phyloP scores from a whole-genome alignment of 2,329 filamentous ascomycete genomes.

The Xylaria sp. region DNA sequence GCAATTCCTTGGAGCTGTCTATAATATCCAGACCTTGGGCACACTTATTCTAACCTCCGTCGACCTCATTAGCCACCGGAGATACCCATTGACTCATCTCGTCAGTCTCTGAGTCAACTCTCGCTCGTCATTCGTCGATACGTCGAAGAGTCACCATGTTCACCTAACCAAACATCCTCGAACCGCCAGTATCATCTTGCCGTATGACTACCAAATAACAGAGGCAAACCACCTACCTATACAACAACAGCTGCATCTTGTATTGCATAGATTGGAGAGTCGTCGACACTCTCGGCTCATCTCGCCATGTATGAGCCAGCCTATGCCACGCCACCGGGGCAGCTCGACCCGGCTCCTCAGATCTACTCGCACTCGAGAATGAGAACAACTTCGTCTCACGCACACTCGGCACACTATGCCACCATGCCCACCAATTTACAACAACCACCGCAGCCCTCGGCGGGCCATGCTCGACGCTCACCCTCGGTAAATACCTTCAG shows the following conservation, averaged over 20 bases:
- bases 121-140: conserved; percentile 1
- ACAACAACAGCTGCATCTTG: conserved; percentile 4
- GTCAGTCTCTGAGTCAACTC: not conserved
- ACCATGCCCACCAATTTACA: conserved; percentile 32
- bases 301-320: conserved; percentile 30
- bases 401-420: conserved; percentile 36
- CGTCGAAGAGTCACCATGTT: not conserved
- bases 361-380: conserved; percentile 50
- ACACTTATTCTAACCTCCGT: conserved; percentile 1
- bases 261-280: conserved; percentile 14
- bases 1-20: not conserved
- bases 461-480: conserved; percentile 48
- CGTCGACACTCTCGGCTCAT: conserved; percentile 10
- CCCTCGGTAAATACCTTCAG: conserved; percentile 64
- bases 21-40: not conserved
- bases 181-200: not conserved
- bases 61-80: not conserved
- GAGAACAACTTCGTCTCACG: conserved; percentile 52
- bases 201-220: not conserved
- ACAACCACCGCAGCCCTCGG: conserved; percentile 28
- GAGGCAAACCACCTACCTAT: not conserved
- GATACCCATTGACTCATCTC: conserved; percentile 2
- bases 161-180: conserved; percentile 1
- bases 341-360: conserved; percentile 29
- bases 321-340: conserved; percentile 28